phyloP scores from a whole-genome alignment of 2,329 filamentous ascomycete species.

The Trichoderma arundinaceum region DNA sequence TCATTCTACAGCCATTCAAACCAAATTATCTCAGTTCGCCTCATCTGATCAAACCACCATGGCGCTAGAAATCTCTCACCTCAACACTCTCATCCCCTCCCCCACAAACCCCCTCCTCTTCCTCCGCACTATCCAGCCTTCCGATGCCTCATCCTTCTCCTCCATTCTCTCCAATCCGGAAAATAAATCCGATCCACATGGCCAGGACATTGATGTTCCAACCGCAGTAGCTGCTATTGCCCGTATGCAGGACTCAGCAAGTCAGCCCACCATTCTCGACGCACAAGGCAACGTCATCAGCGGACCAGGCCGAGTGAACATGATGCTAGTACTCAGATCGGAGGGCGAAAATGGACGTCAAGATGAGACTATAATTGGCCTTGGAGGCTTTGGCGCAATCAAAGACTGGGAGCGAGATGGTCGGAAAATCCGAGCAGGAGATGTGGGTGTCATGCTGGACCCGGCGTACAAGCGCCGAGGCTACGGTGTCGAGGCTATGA shows the following conservation, averaged over 20 bases:
- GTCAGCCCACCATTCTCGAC: conserved; percentile 36
- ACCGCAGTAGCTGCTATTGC: conserved; percentile 34
- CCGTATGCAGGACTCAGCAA: conserved; percentile 38
- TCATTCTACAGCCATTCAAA: no score
- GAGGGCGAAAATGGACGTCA: conserved; percentile 10
- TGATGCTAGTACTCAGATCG: conserved; percentile 35
- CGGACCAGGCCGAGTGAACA: conserved; percentile 39
- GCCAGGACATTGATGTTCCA: conserved; percentile 31
- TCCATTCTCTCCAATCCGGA: conserved; percentile 37
- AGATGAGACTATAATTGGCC: conserved; percentile 35
- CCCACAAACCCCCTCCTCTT: conserved; percentile 36
- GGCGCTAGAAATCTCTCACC: conserved; percentile 34
- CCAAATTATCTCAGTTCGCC: neutral
- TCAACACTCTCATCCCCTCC: conserved; percentile 37
- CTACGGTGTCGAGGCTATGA: conserved; percentile 20
- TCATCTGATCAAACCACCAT: neutral
- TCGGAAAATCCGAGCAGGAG: conserved; percentile 36
- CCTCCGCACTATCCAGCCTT: conserved; percentile 37
- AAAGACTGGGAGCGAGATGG: conserved; percentile 36
- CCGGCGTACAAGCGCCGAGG: conserved; percentile 32
- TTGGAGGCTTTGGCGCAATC: conserved; percentile 42
- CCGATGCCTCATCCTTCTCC: conserved; percentile 35
- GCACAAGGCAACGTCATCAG: conserved; percentile 30
- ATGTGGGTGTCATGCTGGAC: conserved; percentile 41
- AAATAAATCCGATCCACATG: conserved; percentile 34